Percentiles rank a stretch among this genome's conserved stretches.
Evolutionary conservation across 306 rosid genomes (phyloP).

Genomic region (Ammopiptanthus mongolicus): DNA sequence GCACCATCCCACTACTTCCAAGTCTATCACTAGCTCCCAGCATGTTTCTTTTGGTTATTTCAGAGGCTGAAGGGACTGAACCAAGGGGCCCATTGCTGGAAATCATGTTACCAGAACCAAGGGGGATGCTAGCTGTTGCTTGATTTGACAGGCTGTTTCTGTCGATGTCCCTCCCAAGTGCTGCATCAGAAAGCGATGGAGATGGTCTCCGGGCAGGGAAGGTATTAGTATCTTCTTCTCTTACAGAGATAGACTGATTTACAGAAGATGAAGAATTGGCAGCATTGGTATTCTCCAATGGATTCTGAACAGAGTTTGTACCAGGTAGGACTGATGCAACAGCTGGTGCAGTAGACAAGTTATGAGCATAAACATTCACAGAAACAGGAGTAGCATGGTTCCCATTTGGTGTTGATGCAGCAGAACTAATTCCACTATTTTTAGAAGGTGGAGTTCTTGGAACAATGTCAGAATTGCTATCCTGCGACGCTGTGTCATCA

Average conservation of each 20-base stretch:
- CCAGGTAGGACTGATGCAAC: slow-evolving; percentile 43
- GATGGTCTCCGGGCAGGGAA: slow-evolving; percentile 77
- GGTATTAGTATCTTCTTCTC: slow-evolving; percentile 72
- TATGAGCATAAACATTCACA: slow-evolving; percentile 48
- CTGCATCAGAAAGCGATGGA: slow-evolving; percentile 81
- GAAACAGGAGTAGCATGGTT: slow-evolving; percentile 49
- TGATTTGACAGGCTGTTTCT: slow-evolving; percentile 67
- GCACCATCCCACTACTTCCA: slow-evolving; percentile 74
- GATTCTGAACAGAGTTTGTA: slow-evolving; percentile 50
- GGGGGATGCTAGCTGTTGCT: slow-evolving; percentile 50
- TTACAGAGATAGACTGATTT: slow-evolving; percentile 52
- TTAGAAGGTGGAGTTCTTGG: slow-evolving; percentile 82
- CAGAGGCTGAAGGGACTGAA: slow-evolving; percentile 61
- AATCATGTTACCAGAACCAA: slow-evolving; percentile 55
- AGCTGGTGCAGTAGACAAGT: slow-evolving; percentile 45
- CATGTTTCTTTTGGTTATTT: slow-evolving; percentile 69
- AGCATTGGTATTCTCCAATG: slow-evolving; percentile 47
- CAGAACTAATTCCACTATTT: slow-evolving; percentile 48
- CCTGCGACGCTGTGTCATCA: slow-evolving; percentile 75
- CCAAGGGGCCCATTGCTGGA: slow-evolving; percentile 64
- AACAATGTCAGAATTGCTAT: slow-evolving; percentile 59
- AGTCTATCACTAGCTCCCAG: slow-evolving; percentile 80
- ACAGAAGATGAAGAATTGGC: slow-evolving; percentile 45
- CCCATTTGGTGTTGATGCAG: slow-evolving; percentile 61
- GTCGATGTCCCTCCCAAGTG: slow-evolving; percentile 56